Evolutionary conservation across 164 flowering plant genomes (phyloP).

Genomic region (Dillenia suffruticosa): DNA sequence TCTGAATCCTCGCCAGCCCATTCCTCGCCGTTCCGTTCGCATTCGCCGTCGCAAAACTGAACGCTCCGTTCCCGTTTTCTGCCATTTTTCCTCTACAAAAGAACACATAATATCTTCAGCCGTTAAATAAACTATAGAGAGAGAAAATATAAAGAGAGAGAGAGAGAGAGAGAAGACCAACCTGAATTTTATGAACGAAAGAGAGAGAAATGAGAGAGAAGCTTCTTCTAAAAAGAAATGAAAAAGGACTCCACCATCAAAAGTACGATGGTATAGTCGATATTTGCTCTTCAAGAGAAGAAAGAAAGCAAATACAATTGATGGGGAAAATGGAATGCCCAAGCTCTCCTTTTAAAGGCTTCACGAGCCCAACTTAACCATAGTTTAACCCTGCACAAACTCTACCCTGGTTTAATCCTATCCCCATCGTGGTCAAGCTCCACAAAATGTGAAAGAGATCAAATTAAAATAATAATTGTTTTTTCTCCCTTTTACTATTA

Average conservation of each 20-base stretch:
- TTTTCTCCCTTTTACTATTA: no score
- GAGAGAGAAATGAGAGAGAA: not conserved
- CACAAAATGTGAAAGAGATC: no score
- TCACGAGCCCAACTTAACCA: conserved; percentile 10
- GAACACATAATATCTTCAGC: no score
- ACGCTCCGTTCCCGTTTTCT: conserved; percentile 32
- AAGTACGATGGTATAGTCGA: not conserved
- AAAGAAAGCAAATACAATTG: not conserved
- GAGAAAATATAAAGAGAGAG: no score
- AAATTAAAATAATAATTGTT: no score
- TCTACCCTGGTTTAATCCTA: conserved; percentile 28
- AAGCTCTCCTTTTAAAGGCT: conserved; percentile 16
- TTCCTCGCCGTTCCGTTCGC: conserved; percentile 19
- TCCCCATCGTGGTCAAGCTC: not conserved
- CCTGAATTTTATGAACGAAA: not conserved
- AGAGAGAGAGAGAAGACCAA: no score
- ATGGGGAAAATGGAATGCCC: conserved; percentile 1
- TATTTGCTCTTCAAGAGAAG: not conserved
- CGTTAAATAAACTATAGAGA: no score
- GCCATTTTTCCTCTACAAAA: conserved; percentile 28
- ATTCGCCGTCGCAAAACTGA: conserved; percentile 16
- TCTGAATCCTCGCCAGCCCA: conserved; percentile 44
- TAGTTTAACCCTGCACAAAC: not conserved
- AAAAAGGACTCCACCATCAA: conserved; percentile 22
- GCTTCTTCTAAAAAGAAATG: not conserved